Percentiles rank a stretch among this genome's conserved stretches.
Conservation (phyloP, 805 yeast genomes). For the Metschnikowia lunata region DNA sequence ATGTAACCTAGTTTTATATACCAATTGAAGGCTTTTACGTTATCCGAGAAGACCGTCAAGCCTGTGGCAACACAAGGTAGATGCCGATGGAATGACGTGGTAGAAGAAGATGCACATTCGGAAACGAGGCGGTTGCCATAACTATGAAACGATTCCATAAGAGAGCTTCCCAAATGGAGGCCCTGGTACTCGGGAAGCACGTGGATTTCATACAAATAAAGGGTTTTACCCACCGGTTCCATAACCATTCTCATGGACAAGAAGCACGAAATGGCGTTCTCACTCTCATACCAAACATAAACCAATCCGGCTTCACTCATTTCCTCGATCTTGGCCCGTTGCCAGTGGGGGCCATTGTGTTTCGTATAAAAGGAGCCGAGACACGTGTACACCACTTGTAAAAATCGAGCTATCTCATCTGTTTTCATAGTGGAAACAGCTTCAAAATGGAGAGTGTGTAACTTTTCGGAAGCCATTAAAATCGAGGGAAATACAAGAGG, state of each 20-base stretch:
- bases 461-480: background rate
- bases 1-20: constrained; percentile 40
- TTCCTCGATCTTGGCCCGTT: constrained; percentile 38
- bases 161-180: constrained; percentile 31
- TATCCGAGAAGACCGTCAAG: constrained; percentile 50
- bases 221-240: constrained; percentile 28
- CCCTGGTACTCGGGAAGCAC: constrained; percentile 33
- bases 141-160: constrained; percentile 36
- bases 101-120: background rate
- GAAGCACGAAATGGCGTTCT: constrained; percentile 32
- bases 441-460: background rate
- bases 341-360: constrained; percentile 39
- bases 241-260: constrained; percentile 42
- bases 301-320: constrained; percentile 46
- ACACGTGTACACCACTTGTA: constrained; percentile 25
- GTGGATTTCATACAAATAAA: constrained; percentile 59
- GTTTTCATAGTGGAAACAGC: constrained; percentile 2
- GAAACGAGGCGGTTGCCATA: constrained; percentile 20
- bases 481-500: constrained; percentile 8
- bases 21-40: constrained; percentile 40
- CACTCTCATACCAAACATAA: constrained; percentile 30
- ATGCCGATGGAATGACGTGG: background rate
- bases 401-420: constrained; percentile 8
- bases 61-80: constrained; percentile 26
- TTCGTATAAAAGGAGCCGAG: constrained; percentile 24